Evolutionary conservation across 1,139 yeast species (phyloP).

Genomic region (Candida dubliniensis): DNA sequence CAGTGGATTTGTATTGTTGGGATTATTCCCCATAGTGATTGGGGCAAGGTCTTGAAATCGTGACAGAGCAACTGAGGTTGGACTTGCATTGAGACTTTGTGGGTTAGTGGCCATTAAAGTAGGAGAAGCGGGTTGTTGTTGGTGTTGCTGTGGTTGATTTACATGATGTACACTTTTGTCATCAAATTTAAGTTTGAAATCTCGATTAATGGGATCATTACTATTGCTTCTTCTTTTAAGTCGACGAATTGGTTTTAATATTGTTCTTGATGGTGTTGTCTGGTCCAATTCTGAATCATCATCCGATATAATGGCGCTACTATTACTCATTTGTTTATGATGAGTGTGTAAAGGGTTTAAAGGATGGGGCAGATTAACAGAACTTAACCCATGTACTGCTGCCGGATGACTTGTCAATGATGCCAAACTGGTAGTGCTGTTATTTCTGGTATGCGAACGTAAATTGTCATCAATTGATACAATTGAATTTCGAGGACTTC

Average conservation of each 20-base stretch:
- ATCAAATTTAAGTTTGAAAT: constrained; percentile 34
- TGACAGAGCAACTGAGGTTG: constrained; percentile 6
- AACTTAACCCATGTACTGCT: neutral
- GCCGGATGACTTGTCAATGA: constrained; percentile 15
- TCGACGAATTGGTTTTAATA: constrained; percentile 19
- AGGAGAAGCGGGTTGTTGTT: constrained; percentile 8
- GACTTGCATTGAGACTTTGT: constrained; percentile 20
- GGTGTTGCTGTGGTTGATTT: constrained; percentile 9
- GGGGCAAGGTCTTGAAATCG: constrained; percentile 9
- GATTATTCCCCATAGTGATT: constrained; percentile 5
- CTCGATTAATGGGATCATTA: constrained; percentile 22
- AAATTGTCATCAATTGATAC: constrained; percentile 40
- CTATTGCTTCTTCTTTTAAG: constrained; percentile 13
- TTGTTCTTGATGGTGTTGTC: constrained; percentile 18
- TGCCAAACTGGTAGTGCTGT: constrained; percentile 33
- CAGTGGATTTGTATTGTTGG: neutral
- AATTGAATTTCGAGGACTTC: constrained; percentile 43
- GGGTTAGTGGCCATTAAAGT: constrained; percentile 18
- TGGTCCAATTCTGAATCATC: constrained; percentile 36
- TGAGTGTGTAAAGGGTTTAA: neutral
- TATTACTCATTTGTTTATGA: constrained; percentile 2
- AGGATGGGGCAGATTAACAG: neutral
- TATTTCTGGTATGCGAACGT: constrained; percentile 32
- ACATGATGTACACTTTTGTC: constrained; percentile 14
- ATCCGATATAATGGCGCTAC: constrained; percentile 31